Base-by-base conservation (phyloP, 495 filamentous ascomycete genomes). In the Neurospora sp. region DNA sequence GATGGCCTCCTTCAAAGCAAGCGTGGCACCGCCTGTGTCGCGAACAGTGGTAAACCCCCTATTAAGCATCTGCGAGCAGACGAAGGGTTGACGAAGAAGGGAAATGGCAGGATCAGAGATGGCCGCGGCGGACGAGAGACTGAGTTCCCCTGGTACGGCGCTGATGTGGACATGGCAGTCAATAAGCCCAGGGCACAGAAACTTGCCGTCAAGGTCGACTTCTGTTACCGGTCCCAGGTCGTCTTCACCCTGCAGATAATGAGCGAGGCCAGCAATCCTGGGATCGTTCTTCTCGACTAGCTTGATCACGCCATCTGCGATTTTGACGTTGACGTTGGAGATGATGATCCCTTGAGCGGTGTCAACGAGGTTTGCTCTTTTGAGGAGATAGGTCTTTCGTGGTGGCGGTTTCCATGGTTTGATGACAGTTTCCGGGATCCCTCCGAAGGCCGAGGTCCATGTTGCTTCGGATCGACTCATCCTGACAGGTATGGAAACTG, bases 141-240 rank as follows among this genome's bases (percentile, higher is more conserved):
- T 71, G 40, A 73, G 71, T 38, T 81, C 78, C n/a, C 85, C 84
- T 0, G 85, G 84, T 0, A 80, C 81, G 0, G 86, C 80, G 11
- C 79, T 77, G 53, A 89, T 78, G 69, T 89, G 88, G 8, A 89
- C 87, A 73, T 89, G 88, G 75, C 82, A 83, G 76, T 90, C 88
- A n/a, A 89, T 88, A 3, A 90, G 78, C 5, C 87, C 88, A 0
- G 87, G 87, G 31, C 84, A 84, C 0, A 89, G 68, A 71, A 84
- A 89, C 48, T 82, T 83, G 18, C 83, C 84, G 0, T 76, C 76
- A 5, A 84, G 74, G 70, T 88, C 83, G 22, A 88, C 42, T 42
- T 44, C 38, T 11, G 27, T 70, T 42, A 70, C 22, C 84, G 12
- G 27, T 66, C 14, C 53, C 53, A 1, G 18, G 31, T 66, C 27